Percentiles rank a stretch among this genome's conserved stretches.
Conservation (phyloP, 768 basidiomycete species). For the Imleria badia region DNA sequence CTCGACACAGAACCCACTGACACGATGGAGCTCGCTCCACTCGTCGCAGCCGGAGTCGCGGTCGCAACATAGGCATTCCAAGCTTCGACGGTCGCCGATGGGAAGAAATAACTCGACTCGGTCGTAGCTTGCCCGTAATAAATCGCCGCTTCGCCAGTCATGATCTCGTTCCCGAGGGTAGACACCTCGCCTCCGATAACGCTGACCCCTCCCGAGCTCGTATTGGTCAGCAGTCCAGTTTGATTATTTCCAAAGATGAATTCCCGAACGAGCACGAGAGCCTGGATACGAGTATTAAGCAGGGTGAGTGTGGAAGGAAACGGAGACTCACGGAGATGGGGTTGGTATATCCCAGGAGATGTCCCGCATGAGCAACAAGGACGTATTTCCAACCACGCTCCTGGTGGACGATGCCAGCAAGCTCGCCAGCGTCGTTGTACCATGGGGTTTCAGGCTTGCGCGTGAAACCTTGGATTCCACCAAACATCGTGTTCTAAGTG, state of each 20-base stretch:
- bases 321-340: constrained; percentile 43
- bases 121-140: constrained; percentile 50
- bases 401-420: constrained; percentile 70
- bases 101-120: constrained; percentile 53
- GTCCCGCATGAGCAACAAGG: constrained; percentile 38
- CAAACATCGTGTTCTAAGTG: constrained; percentile 73
- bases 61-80: constrained; percentile 54
- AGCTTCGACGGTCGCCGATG: constrained; percentile 53
- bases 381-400: constrained; percentile 61
- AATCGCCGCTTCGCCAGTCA: constrained; percentile 56
- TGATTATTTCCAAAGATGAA: constrained; percentile 66
- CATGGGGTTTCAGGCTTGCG: constrained; percentile 66
- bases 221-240: constrained; percentile 52
- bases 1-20: not conserved
- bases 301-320: not conserved
- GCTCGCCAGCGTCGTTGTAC: constrained; percentile 53
- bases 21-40: not conserved
- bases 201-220: constrained; percentile 19
- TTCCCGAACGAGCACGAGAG: constrained; percentile 57
- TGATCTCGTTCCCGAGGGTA: constrained; percentile 42
- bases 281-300: constrained; percentile 36
- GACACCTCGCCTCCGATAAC: constrained; percentile 52
- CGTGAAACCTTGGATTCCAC: constrained; percentile 73
- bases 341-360: constrained; percentile 34
- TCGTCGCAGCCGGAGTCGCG: constrained; percentile 21